Percentiles rank a stretch among this genome's conserved stretches.
phyloP scores from a whole-genome alignment of 2,329 filamentous ascomycete species.

The Didymella sp. region DNA sequence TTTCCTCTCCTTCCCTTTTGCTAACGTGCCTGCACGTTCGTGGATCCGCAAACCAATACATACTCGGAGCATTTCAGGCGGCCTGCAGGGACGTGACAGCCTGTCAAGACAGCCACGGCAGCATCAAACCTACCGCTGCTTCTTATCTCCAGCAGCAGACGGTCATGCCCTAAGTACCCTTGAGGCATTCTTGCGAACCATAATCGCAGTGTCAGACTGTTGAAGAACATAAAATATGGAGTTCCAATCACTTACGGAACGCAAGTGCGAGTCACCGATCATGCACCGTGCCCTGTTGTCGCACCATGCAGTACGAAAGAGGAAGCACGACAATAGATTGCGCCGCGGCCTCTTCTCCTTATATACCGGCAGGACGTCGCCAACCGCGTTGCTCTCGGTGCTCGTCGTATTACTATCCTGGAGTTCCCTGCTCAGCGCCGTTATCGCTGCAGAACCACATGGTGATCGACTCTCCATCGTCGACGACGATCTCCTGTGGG shows the following conservation, averaged over 20 bases:
- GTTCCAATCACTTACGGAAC: constrained; percentile 27
- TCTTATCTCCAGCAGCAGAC: background rate
- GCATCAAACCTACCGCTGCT: constrained; percentile 1
- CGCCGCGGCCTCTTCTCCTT: constrained; percentile 26
- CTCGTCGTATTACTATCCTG: constrained; percentile 36
- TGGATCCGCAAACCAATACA: constrained; percentile 20
- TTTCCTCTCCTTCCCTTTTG: constrained; percentile 24
- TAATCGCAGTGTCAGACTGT: constrained; percentile 26
- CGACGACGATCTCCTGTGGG: constrained; percentile 39
- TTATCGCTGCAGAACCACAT: constrained; percentile 36
- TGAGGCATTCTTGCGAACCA: constrained; percentile 22
- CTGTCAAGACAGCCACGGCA: constrained; percentile 9
- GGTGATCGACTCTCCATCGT: constrained; percentile 41
- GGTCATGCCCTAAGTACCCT: constrained; percentile 33
- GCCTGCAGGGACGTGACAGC: constrained; percentile 9
- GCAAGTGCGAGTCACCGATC: constrained; percentile 32
- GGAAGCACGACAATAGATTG: constrained; percentile 31
- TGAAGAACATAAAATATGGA: constrained; percentile 23
- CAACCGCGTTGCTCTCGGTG: constrained; percentile 34
- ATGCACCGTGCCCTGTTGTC: constrained; percentile 34
- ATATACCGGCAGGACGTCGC: constrained; percentile 23
- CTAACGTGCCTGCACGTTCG: constrained; percentile 27
- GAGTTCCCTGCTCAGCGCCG: constrained; percentile 37
- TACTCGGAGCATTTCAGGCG: constrained; percentile 14
- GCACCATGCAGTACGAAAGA: constrained; percentile 41